phyloP scores from a whole-genome alignment of 2,329 filamentous ascomycete genomes.

The Triangularia setosa region DNA sequence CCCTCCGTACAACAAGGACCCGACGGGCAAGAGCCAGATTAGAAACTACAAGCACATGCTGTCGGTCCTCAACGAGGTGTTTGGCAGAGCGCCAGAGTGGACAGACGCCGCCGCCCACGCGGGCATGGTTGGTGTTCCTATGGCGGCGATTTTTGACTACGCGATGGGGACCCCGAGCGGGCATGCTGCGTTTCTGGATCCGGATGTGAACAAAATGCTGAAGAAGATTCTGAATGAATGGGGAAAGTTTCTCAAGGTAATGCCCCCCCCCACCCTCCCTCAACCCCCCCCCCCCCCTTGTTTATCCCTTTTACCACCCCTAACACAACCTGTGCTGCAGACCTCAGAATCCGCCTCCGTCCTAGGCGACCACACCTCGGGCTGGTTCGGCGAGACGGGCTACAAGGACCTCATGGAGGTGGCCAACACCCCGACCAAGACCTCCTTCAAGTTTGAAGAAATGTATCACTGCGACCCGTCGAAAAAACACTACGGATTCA shows the following conservation, averaged over 20 bases:
- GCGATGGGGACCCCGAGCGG: conserved; percentile 53
- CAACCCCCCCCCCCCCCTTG: neutral
- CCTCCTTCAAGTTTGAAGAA: conserved; percentile 50
- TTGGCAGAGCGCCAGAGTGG: conserved; percentile 46
- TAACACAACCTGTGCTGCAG: conserved; percentile 21
- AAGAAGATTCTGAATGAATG: conserved; percentile 55
- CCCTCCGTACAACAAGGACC: conserved; percentile 57
- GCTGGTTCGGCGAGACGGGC: conserved; percentile 54
- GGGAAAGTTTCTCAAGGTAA: conserved; percentile 50
- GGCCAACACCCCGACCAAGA: conserved; percentile 43
- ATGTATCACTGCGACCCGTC: conserved; percentile 58
- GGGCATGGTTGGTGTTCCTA: conserved; percentile 52
- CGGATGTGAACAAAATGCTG: conserved; percentile 50
- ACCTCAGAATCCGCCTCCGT: conserved; percentile 53
- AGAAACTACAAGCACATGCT: conserved; percentile 66
- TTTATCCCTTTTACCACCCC: neutral
- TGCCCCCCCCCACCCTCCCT: conserved; percentile 1
- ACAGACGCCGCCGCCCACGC: conserved; percentile 48
- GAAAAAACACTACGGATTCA: conserved; percentile 54
- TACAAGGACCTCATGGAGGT: conserved; percentile 47
- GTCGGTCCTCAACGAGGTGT: conserved; percentile 58
- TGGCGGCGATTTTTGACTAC: conserved; percentile 52
- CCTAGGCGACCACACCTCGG: conserved; percentile 39
- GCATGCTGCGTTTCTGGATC: conserved; percentile 51
- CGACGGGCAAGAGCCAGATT: conserved; percentile 59